Percentiles rank a stretch among this genome's conserved stretches.
These are phyloP conservation scores for Rutstroemia sydowiana DNA, from an alignment of 2,329 filamentous ascomycete species.

Conservation along the genomic window DNA sequence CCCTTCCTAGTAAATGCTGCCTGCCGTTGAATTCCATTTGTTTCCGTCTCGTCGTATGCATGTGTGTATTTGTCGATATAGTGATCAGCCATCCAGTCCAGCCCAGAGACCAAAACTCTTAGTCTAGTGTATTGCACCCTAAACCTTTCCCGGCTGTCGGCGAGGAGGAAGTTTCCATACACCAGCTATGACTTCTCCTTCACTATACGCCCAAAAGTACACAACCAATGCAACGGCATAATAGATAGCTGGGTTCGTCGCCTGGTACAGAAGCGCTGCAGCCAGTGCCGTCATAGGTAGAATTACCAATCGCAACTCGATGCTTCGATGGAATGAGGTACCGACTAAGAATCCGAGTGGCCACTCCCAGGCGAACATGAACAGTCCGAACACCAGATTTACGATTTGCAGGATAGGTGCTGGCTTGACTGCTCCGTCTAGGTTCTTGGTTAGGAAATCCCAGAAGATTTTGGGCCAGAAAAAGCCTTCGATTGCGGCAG, in stretches of 20 bases:
- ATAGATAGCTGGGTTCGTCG: slow-evolving; percentile 85
- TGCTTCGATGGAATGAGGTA: slow-evolving; percentile 71
- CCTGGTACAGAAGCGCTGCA: slow-evolving; percentile 79
- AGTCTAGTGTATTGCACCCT: too few relatives aligned
- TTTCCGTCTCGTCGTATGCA: too few relatives aligned
- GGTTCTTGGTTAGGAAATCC: slow-evolving; percentile 88
- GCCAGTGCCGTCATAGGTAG: slow-evolving; percentile 72
- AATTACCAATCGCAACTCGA: slow-evolving; percentile 76
- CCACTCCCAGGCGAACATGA: slow-evolving; percentile 85
- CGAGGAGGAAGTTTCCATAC: slow-evolving; percentile 29
- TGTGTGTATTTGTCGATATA: too few relatives aligned
- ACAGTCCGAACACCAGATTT: slow-evolving; percentile 75
- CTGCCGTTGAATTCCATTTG: too few relatives aligned
- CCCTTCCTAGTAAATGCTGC: too few relatives aligned
- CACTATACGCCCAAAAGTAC: slow-evolving; percentile 96
- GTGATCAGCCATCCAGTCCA: too few relatives aligned
- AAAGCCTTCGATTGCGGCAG: slow-evolving; percentile 75
- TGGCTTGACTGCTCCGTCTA: slow-evolving; percentile 80
- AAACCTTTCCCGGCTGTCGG: too few relatives aligned
- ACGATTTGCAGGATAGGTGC: slow-evolving; percentile 83
- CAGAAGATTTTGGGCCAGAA: slow-evolving; percentile 99
- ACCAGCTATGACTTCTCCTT: slow-evolving; percentile 69
- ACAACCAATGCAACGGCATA: slow-evolving; percentile 78
- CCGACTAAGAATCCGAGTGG: slow-evolving; percentile 73
- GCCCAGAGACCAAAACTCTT: too few relatives aligned